Conservation (phyloP, 2,329 filamentous ascomycete genomes). For the Passalora sequoiae region DNA sequence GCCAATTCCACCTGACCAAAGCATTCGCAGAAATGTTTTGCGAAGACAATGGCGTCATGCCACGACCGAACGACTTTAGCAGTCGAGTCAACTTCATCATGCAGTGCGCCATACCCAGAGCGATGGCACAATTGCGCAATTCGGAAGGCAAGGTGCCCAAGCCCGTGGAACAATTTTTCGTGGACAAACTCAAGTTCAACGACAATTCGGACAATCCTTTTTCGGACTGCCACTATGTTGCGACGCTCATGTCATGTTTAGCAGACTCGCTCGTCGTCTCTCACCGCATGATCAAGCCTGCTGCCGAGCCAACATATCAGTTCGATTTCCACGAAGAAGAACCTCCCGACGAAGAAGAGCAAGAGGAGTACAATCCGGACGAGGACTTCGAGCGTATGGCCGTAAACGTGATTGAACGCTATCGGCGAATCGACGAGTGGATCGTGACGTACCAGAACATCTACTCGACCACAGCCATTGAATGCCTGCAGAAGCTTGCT, state of each 20-base stretch:
- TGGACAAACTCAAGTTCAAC: conserved; percentile 87
- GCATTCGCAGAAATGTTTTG: conserved; percentile 88
- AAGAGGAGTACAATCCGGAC: conserved; percentile 43
- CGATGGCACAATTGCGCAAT: conserved; percentile 74
- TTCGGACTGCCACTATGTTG: conserved; percentile 86
- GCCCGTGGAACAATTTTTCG: conserved; percentile 73
- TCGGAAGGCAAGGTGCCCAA: conserved; percentile 70
- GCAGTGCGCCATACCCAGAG: conserved; percentile 74
- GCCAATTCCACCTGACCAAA: conserved; percentile 76
- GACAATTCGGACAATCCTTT: conserved; percentile 85
- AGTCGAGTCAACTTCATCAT: conserved; percentile 81
- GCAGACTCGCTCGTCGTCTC: conserved; percentile 49
- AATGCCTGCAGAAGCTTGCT: conserved; percentile 54
- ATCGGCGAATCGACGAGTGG: conserved; percentile 62
- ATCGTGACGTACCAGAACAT: conserved; percentile 61
- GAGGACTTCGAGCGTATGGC: conserved; percentile 52
- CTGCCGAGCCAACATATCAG: conserved; percentile 18
- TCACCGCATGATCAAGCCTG: conserved; percentile 25
- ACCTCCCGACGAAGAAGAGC: conserved; percentile 45
- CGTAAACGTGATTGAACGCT: conserved; percentile 58
- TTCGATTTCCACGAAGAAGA: conserved; percentile 44
- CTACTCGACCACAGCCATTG: conserved; percentile 56
- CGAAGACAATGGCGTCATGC: conserved; percentile 59
- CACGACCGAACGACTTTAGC: conserved; percentile 83
- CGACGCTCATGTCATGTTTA: conserved; percentile 65